Evolutionary conservation across 805 yeast genomes (phyloP).

Genomic region (Ogataea nitratoaversa): DNA sequence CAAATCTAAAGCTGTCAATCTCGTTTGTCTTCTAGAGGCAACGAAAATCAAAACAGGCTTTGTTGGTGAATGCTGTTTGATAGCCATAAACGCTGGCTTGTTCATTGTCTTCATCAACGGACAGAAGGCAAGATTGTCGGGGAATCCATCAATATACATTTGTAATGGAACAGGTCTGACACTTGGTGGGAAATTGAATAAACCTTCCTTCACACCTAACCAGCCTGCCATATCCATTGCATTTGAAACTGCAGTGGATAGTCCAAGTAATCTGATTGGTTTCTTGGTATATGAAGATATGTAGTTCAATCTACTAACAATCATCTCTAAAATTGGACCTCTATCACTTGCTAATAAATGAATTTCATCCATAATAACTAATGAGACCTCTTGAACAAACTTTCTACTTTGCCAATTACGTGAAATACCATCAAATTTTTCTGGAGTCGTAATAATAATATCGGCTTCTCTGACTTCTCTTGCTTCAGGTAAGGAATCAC

Average conservation of each 20-base stretch:
- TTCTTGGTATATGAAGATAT: conserved; percentile 55
- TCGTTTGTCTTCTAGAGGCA: conserved; percentile 77
- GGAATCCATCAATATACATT: conserved; percentile 85
- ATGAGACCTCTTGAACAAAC: conserved; percentile 69
- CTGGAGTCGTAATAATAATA: conserved; percentile 79
- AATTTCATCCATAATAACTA: conserved; percentile 82
- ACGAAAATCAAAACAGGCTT: conserved; percentile 85
- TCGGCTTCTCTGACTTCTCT: conserved; percentile 63
- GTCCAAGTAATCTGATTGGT: conserved; percentile 64
- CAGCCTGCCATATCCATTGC: conserved; percentile 85
- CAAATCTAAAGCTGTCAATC: conserved; percentile 74
- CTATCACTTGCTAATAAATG: conserved; percentile 81
- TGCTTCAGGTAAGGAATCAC: conserved; percentile 76
- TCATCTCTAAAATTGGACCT: conserved; percentile 84
- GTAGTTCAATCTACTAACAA: conserved; percentile 82
- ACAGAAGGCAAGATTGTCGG: conserved; percentile 75
- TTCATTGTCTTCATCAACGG: conserved; percentile 86
- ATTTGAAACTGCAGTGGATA: conserved; percentile 84
- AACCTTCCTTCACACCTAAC: conserved; percentile 70
- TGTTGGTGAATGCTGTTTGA: conserved; percentile 81
- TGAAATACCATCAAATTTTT: conserved; percentile 82
- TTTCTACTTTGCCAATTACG: conserved; percentile 80
- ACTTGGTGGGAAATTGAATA: conserved; percentile 76
- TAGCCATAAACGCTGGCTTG: conserved; percentile 89
- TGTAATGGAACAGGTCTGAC: conserved; percentile 84